Conservation (phyloP, 441 rosid species). For the Brassica balearica region DNA sequence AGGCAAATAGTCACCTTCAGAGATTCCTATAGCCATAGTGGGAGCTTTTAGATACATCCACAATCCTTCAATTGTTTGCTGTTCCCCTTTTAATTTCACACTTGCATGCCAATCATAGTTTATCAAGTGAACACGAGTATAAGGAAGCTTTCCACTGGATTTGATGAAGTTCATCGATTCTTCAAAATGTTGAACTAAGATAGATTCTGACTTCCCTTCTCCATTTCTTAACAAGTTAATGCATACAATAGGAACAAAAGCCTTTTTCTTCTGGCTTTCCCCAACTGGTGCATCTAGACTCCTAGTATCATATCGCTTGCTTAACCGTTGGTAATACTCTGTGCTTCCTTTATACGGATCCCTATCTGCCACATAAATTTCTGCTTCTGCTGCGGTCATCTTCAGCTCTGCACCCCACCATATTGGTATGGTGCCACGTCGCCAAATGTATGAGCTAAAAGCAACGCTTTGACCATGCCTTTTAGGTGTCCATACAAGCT, state of each 20-base stretch:
- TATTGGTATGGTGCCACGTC: slow-evolving; percentile 97
- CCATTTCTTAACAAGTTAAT: slow-evolving; percentile 88
- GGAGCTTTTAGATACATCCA: slow-evolving; percentile 85
- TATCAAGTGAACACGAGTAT: slow-evolving; percentile 68
- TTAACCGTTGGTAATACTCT: slow-evolving; percentile 84
- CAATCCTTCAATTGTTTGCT: slow-evolving; percentile 88
- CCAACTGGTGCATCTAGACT: slow-evolving; percentile 61
- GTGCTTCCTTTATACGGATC: slow-evolving; percentile 96
- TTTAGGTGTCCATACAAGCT: slow-evolving; percentile 95
- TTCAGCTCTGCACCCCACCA: slow-evolving; percentile 99
- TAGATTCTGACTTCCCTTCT: slow-evolving; percentile 91
- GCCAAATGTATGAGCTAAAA: slow-evolving; percentile 89
- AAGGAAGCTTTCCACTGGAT: slow-evolving; percentile 78
- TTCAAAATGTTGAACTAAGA: slow-evolving; percentile 94
- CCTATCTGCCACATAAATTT: slow-evolving; percentile 85
- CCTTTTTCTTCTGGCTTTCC: slow-evolving; percentile 71
- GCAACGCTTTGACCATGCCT: slow-evolving; percentile 78
- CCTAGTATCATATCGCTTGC: slow-evolving; percentile 86
- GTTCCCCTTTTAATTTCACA: slow-evolving; percentile 84
- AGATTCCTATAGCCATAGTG: slow-evolving; percentile 73
- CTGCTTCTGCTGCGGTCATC: slow-evolving; percentile 96
- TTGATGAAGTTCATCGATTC: slow-evolving; percentile 75
- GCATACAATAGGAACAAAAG: slow-evolving; percentile 84
- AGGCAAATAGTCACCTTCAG: slow-evolving; percentile 94
- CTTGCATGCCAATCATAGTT: slow-evolving; percentile 98